Percentiles rank a stretch among this genome's conserved stretches.
Conservation (phyloP, 2,329 filamentous ascomycete genomes). For the Ramularia collo-cygni region DNA sequence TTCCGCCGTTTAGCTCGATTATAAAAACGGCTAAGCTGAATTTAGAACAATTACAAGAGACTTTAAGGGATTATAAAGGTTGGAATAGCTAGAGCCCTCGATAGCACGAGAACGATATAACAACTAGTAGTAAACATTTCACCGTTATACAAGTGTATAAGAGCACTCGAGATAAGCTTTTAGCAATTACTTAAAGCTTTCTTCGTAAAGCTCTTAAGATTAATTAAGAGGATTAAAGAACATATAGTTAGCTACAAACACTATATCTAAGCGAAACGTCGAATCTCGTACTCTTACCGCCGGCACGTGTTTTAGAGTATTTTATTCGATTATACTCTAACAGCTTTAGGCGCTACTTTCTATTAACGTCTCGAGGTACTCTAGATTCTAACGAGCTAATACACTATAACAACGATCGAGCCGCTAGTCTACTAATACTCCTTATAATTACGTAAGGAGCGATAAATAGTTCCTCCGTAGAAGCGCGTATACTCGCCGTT, state of each 20-base stretch:
- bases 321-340: slow-evolving; percentile 61
- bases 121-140: no score
- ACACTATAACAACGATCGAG: slow-evolving; percentile 54
- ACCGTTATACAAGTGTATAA: no score
- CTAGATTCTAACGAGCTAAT: slow-evolving; percentile 63
- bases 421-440: slow-evolving; percentile 58
- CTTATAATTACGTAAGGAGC: slow-evolving; percentile 69
- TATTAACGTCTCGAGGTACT: slow-evolving; percentile 52
- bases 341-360: slow-evolving; percentile 60
- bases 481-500: slow-evolving; percentile 58
- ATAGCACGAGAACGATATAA: no score
- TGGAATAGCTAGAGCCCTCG: no score
- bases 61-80: no score
- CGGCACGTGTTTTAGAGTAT: slow-evolving; percentile 59
- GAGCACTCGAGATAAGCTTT: no score
- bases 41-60: no score
- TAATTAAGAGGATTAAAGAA: slow-evolving; percentile 44
- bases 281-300: slow-evolving; percentile 60
- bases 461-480: slow-evolving; percentile 55
- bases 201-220: slow-evolving; percentile 64
- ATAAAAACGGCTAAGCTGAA: no score
- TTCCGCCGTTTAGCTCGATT: no score
- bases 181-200: slow-evolving; percentile 64
- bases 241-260: slow-evolving; percentile 30
- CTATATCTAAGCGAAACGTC: slow-evolving; percentile 46